Evolutionary conservation across 1,139 yeast genomes (phyloP), one percentile per base, ranked within the genome.

Genomic region (Kodamaea alishanica): DNA sequence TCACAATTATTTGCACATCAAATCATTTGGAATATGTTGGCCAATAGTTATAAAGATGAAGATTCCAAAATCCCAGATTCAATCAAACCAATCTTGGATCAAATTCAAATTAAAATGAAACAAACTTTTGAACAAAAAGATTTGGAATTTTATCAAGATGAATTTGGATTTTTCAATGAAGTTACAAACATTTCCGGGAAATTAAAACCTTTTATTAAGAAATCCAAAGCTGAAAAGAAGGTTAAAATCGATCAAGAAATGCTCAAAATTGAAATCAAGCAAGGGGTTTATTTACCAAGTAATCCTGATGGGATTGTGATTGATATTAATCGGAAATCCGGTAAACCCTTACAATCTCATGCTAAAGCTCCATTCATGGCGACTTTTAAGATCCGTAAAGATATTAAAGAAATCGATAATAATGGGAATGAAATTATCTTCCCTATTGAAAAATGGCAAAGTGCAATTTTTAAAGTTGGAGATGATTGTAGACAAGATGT

Each of bases 301-400:
- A 92, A 94, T 55, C 98, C 98, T 1, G 97, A 92, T 60, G 98
- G 98, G 35, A 76, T 74, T n/a, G 87, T 94, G 27, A 70, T 89
- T 45, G 97, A 89, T 55, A 92, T 94, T 58, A 90, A 89, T 58
- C 74, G 98, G 44, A 84, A 83, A 51, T 83, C 96, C 6, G 98
- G 98, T 44, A 81, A 78, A 53, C 98, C 99, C n/a, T 70, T 94
- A 52, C 99, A 94, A 65, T 87, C 96, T 12, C 99, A 94, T 60
- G 98, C 99, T 10, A 94, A 94, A 60, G 97, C 99, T 0, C 99
- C 99, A 32, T 94, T 88, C 58, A 77, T 94, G 90, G 98, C 98
- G 0, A 84, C 95, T 0, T 94, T 94, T 68, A 85, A 82, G 61
- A 88, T 94, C 49, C 75, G 76, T 36, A 83, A 79, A 51, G 78